Evolutionary conservation across 1,284 basidiomycete species (phyloP), one percentile per base, ranked within the genome.

Genomic region (Cryptococcus neoformans): DNA sequence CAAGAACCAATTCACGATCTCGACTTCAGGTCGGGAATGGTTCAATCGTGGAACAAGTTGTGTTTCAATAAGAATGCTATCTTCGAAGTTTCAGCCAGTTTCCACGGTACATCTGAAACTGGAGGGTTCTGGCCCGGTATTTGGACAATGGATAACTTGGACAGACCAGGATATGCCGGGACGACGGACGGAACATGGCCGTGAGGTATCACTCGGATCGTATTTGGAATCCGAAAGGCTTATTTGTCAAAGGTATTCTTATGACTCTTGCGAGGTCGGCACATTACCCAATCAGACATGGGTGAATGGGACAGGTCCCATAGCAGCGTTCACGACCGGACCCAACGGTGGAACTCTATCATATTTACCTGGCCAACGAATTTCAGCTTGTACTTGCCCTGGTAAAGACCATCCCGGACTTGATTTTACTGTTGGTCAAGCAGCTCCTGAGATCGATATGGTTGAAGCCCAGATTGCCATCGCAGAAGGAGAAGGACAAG

Each of bases 1-100:
- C 67, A 84, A 65, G 85, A 85, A 67, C 68, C 80, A 48, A 87
- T 81, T 48, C 87, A 97, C 75, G 84, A 83, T 56, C 81, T 97
- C 61, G 79, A 90, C 67, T 95, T 87, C 73, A 81, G 85, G 53
- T 79, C 78, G 7, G 82, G 81, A 34, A 81, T 81, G 78, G 53
- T 82, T 16, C 79, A 80, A 59, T 73, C 76, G 0, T 82, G 81
- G 81, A 82, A 82, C 66, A 72, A 78, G 62, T 62, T 78, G 8
- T 78, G 76, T 62, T 75, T 78, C 66, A 72, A 72, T 10, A 11
- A 47, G 57, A 73, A 73, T 49, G 71, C 69, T n/a, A 74, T 74
- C 54, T 63, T 71, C 49, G 76, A 78, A 60, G 73, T 73, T 5
- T 68, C 66, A 16, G 73, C 66, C 4, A 67, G 67, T 40, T 55